A percentile compares a stretch with the other conserved stretches of the same genome.
Evolutionary conservation across 2,329 filamentous ascomycete species (phyloP).

Genomic region (Byssochlamys sp.): DNA sequence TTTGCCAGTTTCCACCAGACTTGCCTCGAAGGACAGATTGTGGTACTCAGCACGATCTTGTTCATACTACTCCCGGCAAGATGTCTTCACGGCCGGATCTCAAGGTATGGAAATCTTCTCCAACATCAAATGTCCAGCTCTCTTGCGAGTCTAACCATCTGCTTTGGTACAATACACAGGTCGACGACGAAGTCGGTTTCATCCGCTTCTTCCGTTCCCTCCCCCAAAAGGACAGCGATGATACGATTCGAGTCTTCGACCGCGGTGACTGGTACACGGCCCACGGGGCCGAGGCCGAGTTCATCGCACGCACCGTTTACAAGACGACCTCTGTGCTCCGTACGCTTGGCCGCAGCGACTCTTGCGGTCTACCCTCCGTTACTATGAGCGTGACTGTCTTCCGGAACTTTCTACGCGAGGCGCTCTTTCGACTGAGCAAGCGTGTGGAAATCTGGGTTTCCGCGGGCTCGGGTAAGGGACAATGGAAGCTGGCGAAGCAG

Average conservation of each 20-base stretch:
- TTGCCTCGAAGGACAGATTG: background rate
- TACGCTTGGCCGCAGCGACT: conserved; percentile 73
- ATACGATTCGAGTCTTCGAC: conserved; percentile 80
- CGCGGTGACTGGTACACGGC: conserved; percentile 88
- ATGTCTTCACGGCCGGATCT: conserved; percentile 66
- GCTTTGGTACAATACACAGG: conserved; percentile 40
- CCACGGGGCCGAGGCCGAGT: conserved; percentile 38
- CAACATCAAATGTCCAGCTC: background rate
- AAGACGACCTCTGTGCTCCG: conserved; percentile 93
- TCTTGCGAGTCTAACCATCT: background rate
- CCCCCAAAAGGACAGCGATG: conserved; percentile 51
- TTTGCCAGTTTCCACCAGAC: background rate
- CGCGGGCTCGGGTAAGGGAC: conserved; percentile 60
- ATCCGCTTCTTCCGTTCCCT: conserved; percentile 93
- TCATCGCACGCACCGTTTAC: conserved; percentile 62
- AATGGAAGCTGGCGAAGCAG: conserved; percentile 85
- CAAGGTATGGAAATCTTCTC: conserved; percentile 43
- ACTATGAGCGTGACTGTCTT: conserved; percentile 94
- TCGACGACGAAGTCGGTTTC: conserved; percentile 94
- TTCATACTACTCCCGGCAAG: conserved; percentile 16
- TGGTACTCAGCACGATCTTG: background rate
- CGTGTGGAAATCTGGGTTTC: conserved; percentile 84
- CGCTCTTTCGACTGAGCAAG: conserved; percentile 82
- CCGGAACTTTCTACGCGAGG: conserved; percentile 87
- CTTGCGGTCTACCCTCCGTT: conserved; percentile 80